Evolutionary conservation across 2,329 filamentous ascomycete genomes (phyloP).

Genomic region (Ophiocordyceps australis): DNA sequence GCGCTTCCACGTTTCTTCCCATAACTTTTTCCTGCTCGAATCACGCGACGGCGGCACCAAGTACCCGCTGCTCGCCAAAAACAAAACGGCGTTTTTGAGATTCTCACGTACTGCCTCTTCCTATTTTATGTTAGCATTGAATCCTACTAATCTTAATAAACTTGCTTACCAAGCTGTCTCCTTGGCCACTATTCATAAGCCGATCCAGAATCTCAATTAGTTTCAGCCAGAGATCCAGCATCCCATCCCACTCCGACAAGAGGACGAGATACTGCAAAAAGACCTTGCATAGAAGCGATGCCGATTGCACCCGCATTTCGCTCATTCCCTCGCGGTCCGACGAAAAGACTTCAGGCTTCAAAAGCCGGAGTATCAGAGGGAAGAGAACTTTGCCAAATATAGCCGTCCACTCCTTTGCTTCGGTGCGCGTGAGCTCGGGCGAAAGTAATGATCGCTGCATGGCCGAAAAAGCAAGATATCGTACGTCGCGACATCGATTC

Average conservation of each 20-base stretch:
- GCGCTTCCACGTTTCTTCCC: slow-evolving; percentile 45
- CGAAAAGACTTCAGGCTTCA: slow-evolving; percentile 91
- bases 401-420: slow-evolving; percentile 82
- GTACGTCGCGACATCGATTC: slow-evolving; percentile 85
- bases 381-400: slow-evolving; percentile 93
- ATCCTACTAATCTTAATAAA: no score
- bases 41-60: slow-evolving; percentile 52
- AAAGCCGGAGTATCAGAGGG: slow-evolving; percentile 66
- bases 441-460: slow-evolving; percentile 76
- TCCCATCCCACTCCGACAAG: slow-evolving; percentile 69
- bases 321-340: slow-evolving; percentile 86
- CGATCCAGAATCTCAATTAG: slow-evolving; percentile 92
- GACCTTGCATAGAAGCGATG: slow-evolving; percentile 83
- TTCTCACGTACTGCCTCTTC: slow-evolving; percentile 93
- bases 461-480: slow-evolving; percentile 71
- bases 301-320: slow-evolving; percentile 81
- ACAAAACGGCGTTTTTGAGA: slow-evolving; percentile 86
- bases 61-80: slow-evolving; percentile 82
- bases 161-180: slow-evolving; percentile 69
- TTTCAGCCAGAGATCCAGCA: slow-evolving; percentile 80
- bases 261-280: slow-evolving; percentile 86
- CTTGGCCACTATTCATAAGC: slow-evolving; percentile 88
- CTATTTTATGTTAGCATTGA: no score
- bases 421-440: slow-evolving; percentile 62
- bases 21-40: slow-evolving; percentile 34